phyloP scores from a whole-genome alignment of 1,139 yeast genomes.

The Taiozyma sp. region DNA sequence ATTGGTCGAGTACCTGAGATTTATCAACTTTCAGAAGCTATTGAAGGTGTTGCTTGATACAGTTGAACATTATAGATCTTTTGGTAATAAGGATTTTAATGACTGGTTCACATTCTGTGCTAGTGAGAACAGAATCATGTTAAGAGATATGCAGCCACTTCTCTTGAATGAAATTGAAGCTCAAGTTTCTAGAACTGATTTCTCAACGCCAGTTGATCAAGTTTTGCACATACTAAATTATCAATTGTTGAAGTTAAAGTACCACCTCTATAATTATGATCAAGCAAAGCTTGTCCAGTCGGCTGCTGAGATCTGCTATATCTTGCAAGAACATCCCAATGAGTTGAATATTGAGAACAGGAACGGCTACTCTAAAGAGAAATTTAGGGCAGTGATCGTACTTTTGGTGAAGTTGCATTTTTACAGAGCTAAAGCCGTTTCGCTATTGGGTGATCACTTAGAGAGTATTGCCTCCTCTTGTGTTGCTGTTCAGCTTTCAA shows the following conservation, averaged over 20 bases:
- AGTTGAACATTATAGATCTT: slow-evolving; percentile 7
- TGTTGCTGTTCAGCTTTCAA: slow-evolving; percentile 26
- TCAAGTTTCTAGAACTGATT: neutral
- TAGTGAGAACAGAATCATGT: slow-evolving; percentile 8
- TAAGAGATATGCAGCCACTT: slow-evolving; percentile 3
- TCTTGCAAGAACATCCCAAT: neutral
- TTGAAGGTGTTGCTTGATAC: slow-evolving; percentile 23
- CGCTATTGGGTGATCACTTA: slow-evolving; percentile 18
- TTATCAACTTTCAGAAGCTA: slow-evolving; percentile 32
- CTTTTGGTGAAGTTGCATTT: slow-evolving; percentile 17
- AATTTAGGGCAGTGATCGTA: slow-evolving; percentile 8
- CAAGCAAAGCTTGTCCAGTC: slow-evolving; percentile 6
- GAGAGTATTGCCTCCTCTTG: slow-evolving; percentile 28
- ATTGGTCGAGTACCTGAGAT: slow-evolving; percentile 33
- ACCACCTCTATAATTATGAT: slow-evolving; percentile 10
- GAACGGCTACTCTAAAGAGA: slow-evolving; percentile 5
- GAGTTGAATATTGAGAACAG: slow-evolving; percentile 12
- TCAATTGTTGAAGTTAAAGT: slow-evolving; percentile 14
- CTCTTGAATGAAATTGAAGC: neutral
- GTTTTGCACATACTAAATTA: slow-evolving; percentile 5
- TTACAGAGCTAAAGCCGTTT: slow-evolving; percentile 19
- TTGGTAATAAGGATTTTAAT: slow-evolving; percentile 4
- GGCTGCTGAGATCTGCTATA: slow-evolving; percentile 2
- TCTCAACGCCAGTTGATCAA: slow-evolving; percentile 1
- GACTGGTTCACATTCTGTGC: slow-evolving; percentile 13